Percentiles rank a stretch among this genome's conserved stretches.
Conservation (phyloP, 148 eudicot genomes). For the Amaranthus cruentus region DNA sequence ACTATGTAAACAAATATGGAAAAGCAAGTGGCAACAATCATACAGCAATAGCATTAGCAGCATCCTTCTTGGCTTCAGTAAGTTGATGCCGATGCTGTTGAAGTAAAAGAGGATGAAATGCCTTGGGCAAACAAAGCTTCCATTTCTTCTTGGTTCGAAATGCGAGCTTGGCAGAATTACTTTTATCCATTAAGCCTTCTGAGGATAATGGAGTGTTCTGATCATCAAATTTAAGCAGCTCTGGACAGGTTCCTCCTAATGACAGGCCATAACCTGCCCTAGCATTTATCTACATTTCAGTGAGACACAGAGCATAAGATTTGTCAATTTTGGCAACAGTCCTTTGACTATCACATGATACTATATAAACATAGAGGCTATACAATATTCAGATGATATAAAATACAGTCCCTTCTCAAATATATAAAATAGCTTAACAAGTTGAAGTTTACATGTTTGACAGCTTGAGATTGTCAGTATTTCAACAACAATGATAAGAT, state of each 20-base stretch:
- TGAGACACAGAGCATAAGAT: conserved; percentile 1
- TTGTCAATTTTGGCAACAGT: neutral
- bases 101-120: conserved; percentile 80
- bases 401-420: neutral
- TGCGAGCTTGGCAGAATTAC: conserved; percentile 17
- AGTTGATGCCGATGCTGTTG: conserved; percentile 57
- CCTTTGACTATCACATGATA: neutral
- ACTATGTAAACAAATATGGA: conserved; percentile 3
- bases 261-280: conserved; percentile 85
- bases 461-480: neutral
- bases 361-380: neutral
- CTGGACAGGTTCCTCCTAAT: conserved; percentile 73
- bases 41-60: conserved; percentile 79
- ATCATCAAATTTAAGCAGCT: conserved; percentile 50
- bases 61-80: conserved; percentile 64
- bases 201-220: conserved; percentile 30
- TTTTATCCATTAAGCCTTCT: conserved; percentile 22
- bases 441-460: neutral
- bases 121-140: conserved; percentile 72
- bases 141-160: conserved; percentile 47
- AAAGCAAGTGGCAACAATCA: conserved; percentile 24
- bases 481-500: neutral
- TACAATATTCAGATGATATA: neutral
- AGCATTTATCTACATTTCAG: conserved; percentile 60
- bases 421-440: neutral